Evolutionary conservation across 495 filamentous ascomycete genomes (phyloP).

Genomic region (Tuber aestivum): DNA sequence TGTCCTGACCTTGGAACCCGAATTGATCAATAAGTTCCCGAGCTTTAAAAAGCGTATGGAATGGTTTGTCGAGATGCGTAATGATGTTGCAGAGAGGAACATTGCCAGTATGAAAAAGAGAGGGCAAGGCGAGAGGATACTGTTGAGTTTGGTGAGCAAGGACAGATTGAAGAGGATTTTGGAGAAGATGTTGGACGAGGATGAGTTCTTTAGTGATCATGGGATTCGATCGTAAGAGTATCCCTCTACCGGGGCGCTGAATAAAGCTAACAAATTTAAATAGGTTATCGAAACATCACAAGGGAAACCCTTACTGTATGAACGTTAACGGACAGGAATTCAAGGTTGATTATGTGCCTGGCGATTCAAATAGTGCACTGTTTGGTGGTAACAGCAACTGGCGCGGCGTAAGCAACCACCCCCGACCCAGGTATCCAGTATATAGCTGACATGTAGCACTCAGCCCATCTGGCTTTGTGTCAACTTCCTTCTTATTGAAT

Average conservation of each 20-base stretch:
- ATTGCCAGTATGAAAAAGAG: slow-evolving; percentile 83
- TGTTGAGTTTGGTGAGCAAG: slow-evolving; percentile 82
- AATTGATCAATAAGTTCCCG: slow-evolving; percentile 84
- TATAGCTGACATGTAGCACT: background rate
- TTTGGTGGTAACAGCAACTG: slow-evolving; percentile 98
- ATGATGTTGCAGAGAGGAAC: slow-evolving; percentile 81
- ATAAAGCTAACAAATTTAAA: slow-evolving; percentile 9
- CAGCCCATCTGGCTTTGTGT: slow-evolving; percentile 92
- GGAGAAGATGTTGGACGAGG: slow-evolving; percentile 85
- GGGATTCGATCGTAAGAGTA: slow-evolving; percentile 66
- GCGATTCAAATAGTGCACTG: slow-evolving; percentile 85
- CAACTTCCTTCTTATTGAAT: slow-evolving; percentile 91
- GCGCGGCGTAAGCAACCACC: slow-evolving; percentile 52
- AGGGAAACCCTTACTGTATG: slow-evolving; percentile 87
- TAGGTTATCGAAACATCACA: slow-evolving; percentile 77
- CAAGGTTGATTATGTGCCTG: slow-evolving; percentile 81
- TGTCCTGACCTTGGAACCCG: slow-evolving; percentile 83
- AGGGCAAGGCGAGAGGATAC: slow-evolving; percentile 78
- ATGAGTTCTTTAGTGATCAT: slow-evolving; percentile 82
- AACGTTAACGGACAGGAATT: slow-evolving; percentile 89
- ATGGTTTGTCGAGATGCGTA: slow-evolving; percentile 84
- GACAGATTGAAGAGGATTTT: slow-evolving; percentile 80
- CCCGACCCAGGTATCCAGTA: background rate
- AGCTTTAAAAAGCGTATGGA: slow-evolving; percentile 87
- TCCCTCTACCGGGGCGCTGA: background rate